phyloP scores from a whole-genome alignment of 805 yeast species.

The Metschnikowia dekortorum region DNA sequence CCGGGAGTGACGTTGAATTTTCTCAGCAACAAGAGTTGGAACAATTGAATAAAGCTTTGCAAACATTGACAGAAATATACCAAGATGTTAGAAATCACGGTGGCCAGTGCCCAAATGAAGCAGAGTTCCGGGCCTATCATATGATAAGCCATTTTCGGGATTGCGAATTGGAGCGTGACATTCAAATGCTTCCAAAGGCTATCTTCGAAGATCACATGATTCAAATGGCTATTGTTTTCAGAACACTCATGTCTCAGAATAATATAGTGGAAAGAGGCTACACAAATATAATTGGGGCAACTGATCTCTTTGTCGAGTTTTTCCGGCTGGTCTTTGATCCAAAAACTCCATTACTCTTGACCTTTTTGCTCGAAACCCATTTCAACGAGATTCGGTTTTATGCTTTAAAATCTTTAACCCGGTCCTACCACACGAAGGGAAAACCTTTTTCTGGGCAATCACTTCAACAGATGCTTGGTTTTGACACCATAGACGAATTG shows the following conservation, averaged over 20 bases:
- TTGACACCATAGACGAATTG: conserved; percentile 55
- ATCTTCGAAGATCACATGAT: conserved; percentile 54
- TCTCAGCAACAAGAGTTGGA: conserved; percentile 95
- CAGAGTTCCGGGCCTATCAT: conserved; percentile 89
- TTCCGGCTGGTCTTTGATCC: conserved; percentile 49
- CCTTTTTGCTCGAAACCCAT: conserved; percentile 74
- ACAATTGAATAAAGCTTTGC: conserved; percentile 86
- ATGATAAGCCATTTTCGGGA: conserved; percentile 76
- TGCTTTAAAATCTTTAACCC: conserved; percentile 63
- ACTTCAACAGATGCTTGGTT: conserved; percentile 55
- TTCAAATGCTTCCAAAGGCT: conserved; percentile 60
- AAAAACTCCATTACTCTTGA: conserved; percentile 59
- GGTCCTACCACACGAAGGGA: conserved; percentile 65
- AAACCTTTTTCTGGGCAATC: conserved; percentile 54
- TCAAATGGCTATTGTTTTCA: conserved; percentile 66
- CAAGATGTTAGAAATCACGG: conserved; percentile 71
- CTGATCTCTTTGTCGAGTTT: conserved; percentile 59
- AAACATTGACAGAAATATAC: conserved; percentile 83
- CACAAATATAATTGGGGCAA: conserved; percentile 47
- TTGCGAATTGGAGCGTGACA: conserved; percentile 73
- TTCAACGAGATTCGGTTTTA: conserved; percentile 74
- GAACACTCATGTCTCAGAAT: conserved; percentile 64
- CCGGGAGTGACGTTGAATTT: conserved; percentile 62
- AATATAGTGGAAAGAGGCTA: conserved; percentile 52
- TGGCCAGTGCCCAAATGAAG: conserved; percentile 71